phyloP scores from a whole-genome alignment of 1,139 yeast genomes.

The Hansenula lynferdii region DNA sequence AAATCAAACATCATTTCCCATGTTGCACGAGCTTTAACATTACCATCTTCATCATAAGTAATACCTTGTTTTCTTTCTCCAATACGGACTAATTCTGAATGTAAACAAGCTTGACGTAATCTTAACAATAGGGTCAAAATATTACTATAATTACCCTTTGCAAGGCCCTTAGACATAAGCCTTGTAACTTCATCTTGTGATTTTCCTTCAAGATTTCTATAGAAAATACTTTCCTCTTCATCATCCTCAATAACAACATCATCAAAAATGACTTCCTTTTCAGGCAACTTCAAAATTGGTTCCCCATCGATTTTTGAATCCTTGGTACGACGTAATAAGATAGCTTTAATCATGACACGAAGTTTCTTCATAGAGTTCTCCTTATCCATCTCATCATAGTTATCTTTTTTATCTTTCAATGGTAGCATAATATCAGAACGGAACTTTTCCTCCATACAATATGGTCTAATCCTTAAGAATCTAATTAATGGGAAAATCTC shows the following conservation, averaged over 20 bases:
- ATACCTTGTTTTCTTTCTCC: conserved; percentile 42
- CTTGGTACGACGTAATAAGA: conserved; percentile 77
- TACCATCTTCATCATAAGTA: conserved; percentile 20
- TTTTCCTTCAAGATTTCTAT: conserved; percentile 51
- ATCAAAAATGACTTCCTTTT: conserved; percentile 45
- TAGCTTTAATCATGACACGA: conserved; percentile 71
- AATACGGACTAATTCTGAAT: conserved; percentile 66
- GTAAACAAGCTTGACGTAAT: conserved; percentile 89
- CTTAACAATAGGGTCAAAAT: conserved; percentile 73
- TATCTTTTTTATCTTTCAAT: conserved; percentile 32
- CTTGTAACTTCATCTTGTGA: conserved; percentile 49
- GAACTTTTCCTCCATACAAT: conserved; percentile 56
- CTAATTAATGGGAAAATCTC: conserved; percentile 77
- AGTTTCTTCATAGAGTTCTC: conserved; percentile 53
- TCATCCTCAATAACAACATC: conserved; percentile 45
- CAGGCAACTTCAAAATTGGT: conserved; percentile 60
- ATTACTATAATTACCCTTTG: conserved; percentile 44
- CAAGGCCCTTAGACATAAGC: conserved; percentile 25
- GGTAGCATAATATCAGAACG: conserved; percentile 56
- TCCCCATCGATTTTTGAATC: conserved; percentile 67
- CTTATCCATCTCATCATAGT: conserved; percentile 28
- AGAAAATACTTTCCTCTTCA: conserved; percentile 47
- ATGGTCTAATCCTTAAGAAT: conserved; percentile 68
- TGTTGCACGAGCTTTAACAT: conserved; percentile 9
- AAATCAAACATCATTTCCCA: conserved; percentile 21